These are phyloP conservation scores for Globomyces sp. DNA, from an alignment of 371 early-diverging fungal genomes.

Conservation along the genomic window DNA sequence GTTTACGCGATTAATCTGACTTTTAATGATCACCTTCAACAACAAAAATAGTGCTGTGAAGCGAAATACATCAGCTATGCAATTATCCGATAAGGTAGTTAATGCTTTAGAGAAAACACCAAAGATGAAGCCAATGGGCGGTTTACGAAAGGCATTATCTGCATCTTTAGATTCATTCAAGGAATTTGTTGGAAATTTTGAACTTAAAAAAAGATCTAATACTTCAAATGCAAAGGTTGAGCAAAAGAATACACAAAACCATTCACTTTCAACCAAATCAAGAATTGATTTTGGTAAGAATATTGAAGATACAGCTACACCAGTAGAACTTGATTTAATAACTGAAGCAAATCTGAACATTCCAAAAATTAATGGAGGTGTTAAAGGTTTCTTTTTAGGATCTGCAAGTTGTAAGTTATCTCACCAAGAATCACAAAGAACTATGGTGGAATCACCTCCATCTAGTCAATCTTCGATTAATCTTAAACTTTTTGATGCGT, in stretches of 20 bases:
- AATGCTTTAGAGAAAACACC: slow-evolving; percentile 1
- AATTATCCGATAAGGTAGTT: too few species aligned
- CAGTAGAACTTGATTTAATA: not conserved
- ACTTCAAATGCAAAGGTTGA: not conserved
- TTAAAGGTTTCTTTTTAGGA: too few species aligned
- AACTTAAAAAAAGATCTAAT: not conserved
- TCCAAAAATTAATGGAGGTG: too few species aligned
- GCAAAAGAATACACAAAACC: not conserved
- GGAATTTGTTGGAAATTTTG: not conserved
- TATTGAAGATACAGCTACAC: not conserved
- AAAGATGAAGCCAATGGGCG: not conserved
- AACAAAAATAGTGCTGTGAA: too few species aligned
- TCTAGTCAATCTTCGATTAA: not conserved
- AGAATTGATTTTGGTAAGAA: not conserved
- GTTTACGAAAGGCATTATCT: slow-evolving; percentile 3
- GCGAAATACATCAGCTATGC: too few species aligned
- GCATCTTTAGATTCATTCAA: not conserved
- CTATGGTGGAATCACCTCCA: not conserved
- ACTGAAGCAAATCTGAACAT: too few species aligned
- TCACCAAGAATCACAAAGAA: not conserved
- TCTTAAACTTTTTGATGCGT: not conserved
- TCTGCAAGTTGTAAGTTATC: too few species aligned
- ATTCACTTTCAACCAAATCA: not conserved
- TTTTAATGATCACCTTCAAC: too few species aligned
- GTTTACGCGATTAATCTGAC: too few species aligned